A percentile compares a stretch with the other conserved stretches of the same genome.
Conservation (phyloP, 225 moss, liverwort and hornwort genomes). For the Thuidium tamariscinum region DNA sequence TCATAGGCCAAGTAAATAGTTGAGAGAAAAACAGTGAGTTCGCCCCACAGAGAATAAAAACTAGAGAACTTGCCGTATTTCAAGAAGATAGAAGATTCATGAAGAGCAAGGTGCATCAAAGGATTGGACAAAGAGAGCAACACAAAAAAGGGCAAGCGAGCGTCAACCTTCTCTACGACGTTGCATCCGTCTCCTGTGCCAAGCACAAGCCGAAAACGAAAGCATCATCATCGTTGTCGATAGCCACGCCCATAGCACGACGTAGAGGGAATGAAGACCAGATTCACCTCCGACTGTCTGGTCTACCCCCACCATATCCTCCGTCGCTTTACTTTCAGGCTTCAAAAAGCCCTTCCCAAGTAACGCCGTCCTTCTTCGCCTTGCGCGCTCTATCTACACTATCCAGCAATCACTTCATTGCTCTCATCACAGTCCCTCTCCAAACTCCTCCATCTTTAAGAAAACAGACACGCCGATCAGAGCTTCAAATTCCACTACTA, state of each 20-base stretch:
- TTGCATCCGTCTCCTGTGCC: constrained; percentile 58
- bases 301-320: constrained; percentile 44
- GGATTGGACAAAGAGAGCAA: neutral
- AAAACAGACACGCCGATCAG: neutral
- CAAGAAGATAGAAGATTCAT: neutral
- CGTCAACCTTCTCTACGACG: constrained; percentile 46
- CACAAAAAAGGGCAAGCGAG: neutral
- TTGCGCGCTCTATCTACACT: neutral
- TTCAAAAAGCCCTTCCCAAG: neutral
- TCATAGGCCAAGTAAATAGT: neutral
- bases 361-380: neutral
- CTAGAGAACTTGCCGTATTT: neutral
- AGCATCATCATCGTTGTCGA: constrained; percentile 43
- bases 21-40: neutral
- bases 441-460: neutral
- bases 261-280: constrained; percentile 23
- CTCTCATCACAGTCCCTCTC: neutral
- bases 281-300: constrained; percentile 12
- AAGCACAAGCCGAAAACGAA: constrained; percentile 45
- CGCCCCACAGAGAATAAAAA: neutral
- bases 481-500: neutral
- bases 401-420: constrained; percentile 13
- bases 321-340: neutral
- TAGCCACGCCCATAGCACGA: constrained; percentile 38
- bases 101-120: neutral